Evolutionary conservation across 139 green algal species (phyloP).

Genomic region (Ettlia oleoabundans): DNA sequence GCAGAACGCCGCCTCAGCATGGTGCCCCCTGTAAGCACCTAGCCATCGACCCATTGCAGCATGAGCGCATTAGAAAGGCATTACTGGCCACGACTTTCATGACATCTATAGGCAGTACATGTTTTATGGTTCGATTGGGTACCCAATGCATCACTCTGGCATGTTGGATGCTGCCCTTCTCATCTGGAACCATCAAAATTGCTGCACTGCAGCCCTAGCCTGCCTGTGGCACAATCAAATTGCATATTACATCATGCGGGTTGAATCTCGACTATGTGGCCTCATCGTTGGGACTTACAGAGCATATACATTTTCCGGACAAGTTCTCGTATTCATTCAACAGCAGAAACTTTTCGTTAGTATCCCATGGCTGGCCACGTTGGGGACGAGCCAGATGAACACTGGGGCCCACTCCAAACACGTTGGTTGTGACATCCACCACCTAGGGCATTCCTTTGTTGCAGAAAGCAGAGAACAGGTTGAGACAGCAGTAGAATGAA

Average conservation of each 20-base stretch:
- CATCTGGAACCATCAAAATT: conserved; percentile 9
- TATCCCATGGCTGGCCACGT: no score
- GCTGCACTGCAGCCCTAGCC: background rate
- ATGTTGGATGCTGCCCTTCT: background rate
- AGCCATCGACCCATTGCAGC: background rate
- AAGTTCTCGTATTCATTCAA: background rate
- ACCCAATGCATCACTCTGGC: background rate
- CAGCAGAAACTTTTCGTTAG: no score
- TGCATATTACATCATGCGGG: conserved; percentile 15
- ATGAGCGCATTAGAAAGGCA: background rate
- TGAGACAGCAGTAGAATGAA: no score
- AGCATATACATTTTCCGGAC: background rate
- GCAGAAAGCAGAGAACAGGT: no score
- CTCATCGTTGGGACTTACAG: background rate
- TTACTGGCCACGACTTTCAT: conserved; percentile 6
- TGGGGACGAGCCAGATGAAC: no score
- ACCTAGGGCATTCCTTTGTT: no score
- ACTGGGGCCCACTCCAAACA: no score
- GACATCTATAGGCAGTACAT: conserved; percentile 9
- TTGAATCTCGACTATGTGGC: conserved; percentile 19
- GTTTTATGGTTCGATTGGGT: background rate
- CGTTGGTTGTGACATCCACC: no score
- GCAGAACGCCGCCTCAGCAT: background rate
- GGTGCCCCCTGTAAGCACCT: background rate
- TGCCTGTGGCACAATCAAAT: conserved; percentile 20